phyloP scores from a whole-genome alignment of 78 protist genomes.

The Fonticula alba region DNA sequence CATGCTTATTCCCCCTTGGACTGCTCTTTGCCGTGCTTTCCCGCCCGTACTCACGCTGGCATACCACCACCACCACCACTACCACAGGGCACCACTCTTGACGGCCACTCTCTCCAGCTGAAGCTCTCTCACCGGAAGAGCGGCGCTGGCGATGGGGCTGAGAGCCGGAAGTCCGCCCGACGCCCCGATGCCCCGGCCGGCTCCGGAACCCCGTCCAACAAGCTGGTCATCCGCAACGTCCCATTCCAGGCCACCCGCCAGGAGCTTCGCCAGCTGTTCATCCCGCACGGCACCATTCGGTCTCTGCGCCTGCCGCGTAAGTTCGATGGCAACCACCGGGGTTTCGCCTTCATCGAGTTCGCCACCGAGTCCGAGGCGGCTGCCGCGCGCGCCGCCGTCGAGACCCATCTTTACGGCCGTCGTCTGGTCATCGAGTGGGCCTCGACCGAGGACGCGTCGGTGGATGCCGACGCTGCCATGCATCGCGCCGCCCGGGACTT shows the following conservation, averaged over 20 bases:
- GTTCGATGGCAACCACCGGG: slow-evolving; percentile 63
- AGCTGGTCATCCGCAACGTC: slow-evolving; percentile 72
- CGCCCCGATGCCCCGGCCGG: no score
- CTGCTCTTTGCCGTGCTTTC: background rate
- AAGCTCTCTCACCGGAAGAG: slow-evolving; percentile 17
- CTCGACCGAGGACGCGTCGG: slow-evolving; percentile 13
- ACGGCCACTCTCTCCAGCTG: slow-evolving; percentile 38
- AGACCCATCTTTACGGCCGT: slow-evolving; percentile 85
- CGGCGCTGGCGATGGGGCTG: no score
- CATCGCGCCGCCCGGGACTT: no score
- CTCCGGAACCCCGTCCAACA: no score
- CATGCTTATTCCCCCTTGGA: background rate
- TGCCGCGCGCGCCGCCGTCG: slow-evolving; percentile 61
- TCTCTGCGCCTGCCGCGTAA: slow-evolving; percentile 67
- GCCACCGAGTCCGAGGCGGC: slow-evolving; percentile 68
- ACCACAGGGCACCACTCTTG: slow-evolving; percentile 14
- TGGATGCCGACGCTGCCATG: no score
- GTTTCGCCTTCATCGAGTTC: slow-evolving; percentile 92
- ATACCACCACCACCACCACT: no score
- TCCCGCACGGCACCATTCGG: slow-evolving; percentile 41
- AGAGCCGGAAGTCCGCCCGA: background rate
- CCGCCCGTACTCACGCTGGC: no score
- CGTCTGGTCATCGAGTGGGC: slow-evolving; percentile 55
- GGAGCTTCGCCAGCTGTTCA: slow-evolving; percentile 70
- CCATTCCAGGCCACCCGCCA: slow-evolving; percentile 80